These are phyloP conservation scores for Fusarium tuaranense DNA, from an alignment of 2,329 filamentous ascomycete genomes.

Conservation along the genomic window DNA sequence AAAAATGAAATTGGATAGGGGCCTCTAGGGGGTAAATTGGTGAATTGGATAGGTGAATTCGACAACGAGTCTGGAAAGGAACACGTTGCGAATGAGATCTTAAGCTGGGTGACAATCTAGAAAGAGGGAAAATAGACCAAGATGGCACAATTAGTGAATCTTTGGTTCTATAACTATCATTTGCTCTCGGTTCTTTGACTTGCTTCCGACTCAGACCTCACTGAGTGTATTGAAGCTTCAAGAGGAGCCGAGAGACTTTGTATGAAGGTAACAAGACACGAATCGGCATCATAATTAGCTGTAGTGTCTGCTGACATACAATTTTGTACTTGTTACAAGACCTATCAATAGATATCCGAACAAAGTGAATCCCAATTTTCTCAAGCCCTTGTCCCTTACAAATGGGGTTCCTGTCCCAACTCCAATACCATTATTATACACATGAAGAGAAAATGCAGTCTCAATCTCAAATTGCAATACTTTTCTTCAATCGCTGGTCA, in stretches of 20 bases:
- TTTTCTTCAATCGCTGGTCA: constrained; percentile 15
- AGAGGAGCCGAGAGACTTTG: background rate
- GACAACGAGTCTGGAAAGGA: background rate
- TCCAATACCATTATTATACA: background rate
- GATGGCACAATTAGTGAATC: background rate
- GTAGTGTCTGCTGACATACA: background rate
- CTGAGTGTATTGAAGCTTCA: background rate
- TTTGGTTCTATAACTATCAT: background rate
- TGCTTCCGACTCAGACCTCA: background rate
- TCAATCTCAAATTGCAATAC: background rate
- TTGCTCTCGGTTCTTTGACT: background rate
- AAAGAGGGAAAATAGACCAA: background rate
- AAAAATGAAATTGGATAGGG: background rate
- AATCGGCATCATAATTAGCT: background rate
- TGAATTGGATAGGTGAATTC: background rate
- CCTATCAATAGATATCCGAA: background rate
- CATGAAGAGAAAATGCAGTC: background rate
- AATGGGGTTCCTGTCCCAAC: background rate
- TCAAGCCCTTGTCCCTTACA: background rate
- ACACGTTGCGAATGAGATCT: background rate
- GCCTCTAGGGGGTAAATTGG: background rate
- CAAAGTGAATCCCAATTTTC: background rate
- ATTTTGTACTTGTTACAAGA: background rate
- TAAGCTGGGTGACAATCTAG: background rate
- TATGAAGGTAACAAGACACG: background rate